These are phyloP conservation scores for Avena sativa DNA, from an alignment of 176 grass and related monocot species.

Conservation along the genomic window DNA sequence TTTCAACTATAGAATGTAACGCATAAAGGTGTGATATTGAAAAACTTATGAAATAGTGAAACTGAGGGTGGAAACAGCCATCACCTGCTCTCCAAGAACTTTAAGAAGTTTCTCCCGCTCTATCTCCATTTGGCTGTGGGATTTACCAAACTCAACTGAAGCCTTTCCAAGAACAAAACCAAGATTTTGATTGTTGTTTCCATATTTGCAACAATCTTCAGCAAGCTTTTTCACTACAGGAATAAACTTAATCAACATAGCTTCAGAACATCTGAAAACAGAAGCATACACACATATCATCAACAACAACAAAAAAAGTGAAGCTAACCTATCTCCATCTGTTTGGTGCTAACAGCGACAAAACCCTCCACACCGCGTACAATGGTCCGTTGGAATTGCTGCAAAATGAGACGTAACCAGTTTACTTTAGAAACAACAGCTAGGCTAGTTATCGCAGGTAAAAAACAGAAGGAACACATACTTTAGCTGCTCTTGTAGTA, in stretches of 20 bases:
- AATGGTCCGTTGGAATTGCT: constrained; percentile 92
- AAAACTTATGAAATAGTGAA: constrained; percentile 38
- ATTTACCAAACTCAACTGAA: constrained; percentile 81
- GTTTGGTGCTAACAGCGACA: constrained; percentile 87
- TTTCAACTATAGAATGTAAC: background rate
- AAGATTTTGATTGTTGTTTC: constrained; percentile 66
- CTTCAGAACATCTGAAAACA: constrained; percentile 19
- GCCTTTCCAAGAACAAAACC: constrained; percentile 81
- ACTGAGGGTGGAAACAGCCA: background rate
- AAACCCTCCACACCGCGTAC: constrained; percentile 78
- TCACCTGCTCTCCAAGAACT: constrained; percentile 85
- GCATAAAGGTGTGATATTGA: background rate
- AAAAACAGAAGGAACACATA: constrained; percentile 43
- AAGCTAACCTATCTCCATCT: constrained; percentile 93
- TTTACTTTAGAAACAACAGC: constrained; percentile 17
- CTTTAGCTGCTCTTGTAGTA: constrained; percentile 88
- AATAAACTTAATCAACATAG: constrained; percentile 33
- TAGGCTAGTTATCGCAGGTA: constrained; percentile 4
- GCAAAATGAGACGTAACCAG: constrained; percentile 39
- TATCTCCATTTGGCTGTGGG: constrained; percentile 83
- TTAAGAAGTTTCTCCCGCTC: constrained; percentile 80
- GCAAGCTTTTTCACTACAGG: constrained; percentile 83
- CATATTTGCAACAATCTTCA: constrained; percentile 94
- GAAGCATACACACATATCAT: background rate
- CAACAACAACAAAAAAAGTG: background rate